Conservation (phyloP, 805 yeast genomes). For the Sugiyamaella floridensis region DNA sequence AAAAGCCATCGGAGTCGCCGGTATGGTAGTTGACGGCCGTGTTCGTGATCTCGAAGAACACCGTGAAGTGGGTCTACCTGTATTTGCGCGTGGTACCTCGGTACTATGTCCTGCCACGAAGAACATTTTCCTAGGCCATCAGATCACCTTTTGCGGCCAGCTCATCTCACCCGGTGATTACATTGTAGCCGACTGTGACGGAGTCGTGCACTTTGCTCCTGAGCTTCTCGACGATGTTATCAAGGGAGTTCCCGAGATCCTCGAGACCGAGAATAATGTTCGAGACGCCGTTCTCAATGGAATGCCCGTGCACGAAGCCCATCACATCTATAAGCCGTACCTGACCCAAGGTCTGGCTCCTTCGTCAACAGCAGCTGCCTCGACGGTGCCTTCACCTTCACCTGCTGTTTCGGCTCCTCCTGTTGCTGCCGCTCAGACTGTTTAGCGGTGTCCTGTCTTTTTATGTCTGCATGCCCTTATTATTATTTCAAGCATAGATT, state of each 20-base stretch:
- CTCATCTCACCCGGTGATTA: slow-evolving; percentile 53
- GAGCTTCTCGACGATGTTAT: slow-evolving; percentile 7
- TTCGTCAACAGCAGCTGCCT: neutral
- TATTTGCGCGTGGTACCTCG: slow-evolving; percentile 10
- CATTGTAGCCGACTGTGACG: slow-evolving; percentile 11
- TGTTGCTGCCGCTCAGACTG: neutral
- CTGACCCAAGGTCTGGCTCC: neutral
- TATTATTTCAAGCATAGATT: slow-evolving; percentile 29
- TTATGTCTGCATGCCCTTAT: neutral
- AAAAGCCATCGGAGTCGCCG: slow-evolving; percentile 9
- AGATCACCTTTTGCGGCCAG: slow-evolving; percentile 74
- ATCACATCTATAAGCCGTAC: slow-evolving; percentile 10
- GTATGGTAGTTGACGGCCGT: slow-evolving; percentile 11
- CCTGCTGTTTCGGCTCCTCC: neutral
- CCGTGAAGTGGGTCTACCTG: slow-evolving; percentile 7
- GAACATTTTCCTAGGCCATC: slow-evolving; percentile 34
- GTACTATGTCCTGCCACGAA: slow-evolving; percentile 12
- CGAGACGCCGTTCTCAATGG: slow-evolving; percentile 10
- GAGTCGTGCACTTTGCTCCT: slow-evolving; percentile 9
- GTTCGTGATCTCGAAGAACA: slow-evolving; percentile 13
- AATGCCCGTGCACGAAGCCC: slow-evolving; percentile 11
- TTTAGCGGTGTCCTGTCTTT: neutral
- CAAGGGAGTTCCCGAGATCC: slow-evolving; percentile 7
- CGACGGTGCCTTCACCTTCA: neutral
- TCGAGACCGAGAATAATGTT: slow-evolving; percentile 10